Evolutionary conservation across 2,329 filamentous ascomycete species (phyloP), one percentile per base, ranked within the genome.

Genomic region (Macrophomina pseudophaseolina): DNA sequence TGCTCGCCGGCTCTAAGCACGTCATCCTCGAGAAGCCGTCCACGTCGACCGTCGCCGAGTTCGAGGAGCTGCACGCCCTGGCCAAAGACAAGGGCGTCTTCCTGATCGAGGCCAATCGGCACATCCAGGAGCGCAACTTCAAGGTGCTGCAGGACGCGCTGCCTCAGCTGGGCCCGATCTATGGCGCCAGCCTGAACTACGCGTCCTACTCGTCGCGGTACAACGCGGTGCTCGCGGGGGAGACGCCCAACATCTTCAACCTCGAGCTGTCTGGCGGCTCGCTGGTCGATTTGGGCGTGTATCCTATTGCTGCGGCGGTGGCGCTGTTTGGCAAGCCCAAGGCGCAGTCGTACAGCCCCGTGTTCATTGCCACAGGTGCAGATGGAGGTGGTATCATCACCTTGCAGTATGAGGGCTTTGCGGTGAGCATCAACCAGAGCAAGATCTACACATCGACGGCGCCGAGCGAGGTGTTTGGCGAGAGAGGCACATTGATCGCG

Each of bases 1-100:
- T 81, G 44, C 75, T 84, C 40, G 52, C 71, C 4, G 81, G 79
- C 2, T 76, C 78, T 60, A 84, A 84, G 70, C 78, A 84, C 70
- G 81, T 84, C 67, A 77, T 84, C 35, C 73, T 84, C n/a, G 82
- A 84, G 71, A 84, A 84, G 71, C 82, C 82, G 5, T 79, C 80
- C 0, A 81, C 81, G 32, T 79, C 76, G 30, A 84, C 78, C 1
- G 70, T 74, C 32, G 68, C 71, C 1, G 80, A 84, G 69, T 75
- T 83, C 3, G 76, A 81, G 42, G 74, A 79, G 33, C 72, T 84
- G 12, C 82, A 83, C 72, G 68, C 70, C 16, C 72, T 80, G 14
- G 80, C 82, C 1, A 74, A 79, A 51, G 71, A 74, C 44, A 77
- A 82, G 28, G 72, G 74, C 16, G 75, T 83, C 9, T 79, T 80